A percentile compares a stretch with the other conserved stretches of the same genome.
phyloP scores from a whole-genome alignment of 768 basidiomycete species.

The Mycena galericulata region DNA sequence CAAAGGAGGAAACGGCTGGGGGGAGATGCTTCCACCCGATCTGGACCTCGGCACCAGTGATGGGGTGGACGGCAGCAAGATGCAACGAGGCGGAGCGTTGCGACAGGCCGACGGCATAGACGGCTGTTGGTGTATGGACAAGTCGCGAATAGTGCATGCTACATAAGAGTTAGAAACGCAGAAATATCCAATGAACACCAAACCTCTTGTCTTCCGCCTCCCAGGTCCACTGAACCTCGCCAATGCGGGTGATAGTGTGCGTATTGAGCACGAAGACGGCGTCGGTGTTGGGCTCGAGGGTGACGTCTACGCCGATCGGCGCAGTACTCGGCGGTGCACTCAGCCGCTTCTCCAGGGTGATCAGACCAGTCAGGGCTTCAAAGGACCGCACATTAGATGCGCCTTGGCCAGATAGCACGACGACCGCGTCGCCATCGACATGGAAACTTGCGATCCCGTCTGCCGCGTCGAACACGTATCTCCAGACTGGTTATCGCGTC shows the following conservation, averaged over 20 bases:
- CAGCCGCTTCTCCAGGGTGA: conserved; percentile 74
- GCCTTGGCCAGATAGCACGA: conserved; percentile 80
- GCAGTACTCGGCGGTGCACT: conserved; percentile 56
- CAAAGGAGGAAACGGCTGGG: conserved; percentile 22
- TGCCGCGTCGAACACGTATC: conserved; percentile 76
- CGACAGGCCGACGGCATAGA: conserved; percentile 70
- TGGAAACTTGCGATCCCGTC: conserved; percentile 79
- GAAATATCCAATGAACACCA: conserved; percentile 38
- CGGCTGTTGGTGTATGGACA: conserved; percentile 58
- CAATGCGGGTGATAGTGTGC: conserved; percentile 64
- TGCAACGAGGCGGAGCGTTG: conserved; percentile 72
- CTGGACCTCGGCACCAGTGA: conserved; percentile 41
- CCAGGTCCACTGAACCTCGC: conserved; percentile 78
- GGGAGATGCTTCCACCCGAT: conserved; percentile 31
- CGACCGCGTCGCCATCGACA: conserved; percentile 56
- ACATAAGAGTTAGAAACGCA: conserved; percentile 10
- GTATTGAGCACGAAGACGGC: conserved; percentile 70
- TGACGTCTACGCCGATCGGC: conserved; percentile 64
- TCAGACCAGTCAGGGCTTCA: conserved; percentile 70
- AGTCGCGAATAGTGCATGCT: conserved; percentile 79
- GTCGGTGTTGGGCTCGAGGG: conserved; percentile 48
- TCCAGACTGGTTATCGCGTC: conserved; percentile 70
- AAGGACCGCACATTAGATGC: conserved; percentile 78
- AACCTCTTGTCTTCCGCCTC: conserved; percentile 77
- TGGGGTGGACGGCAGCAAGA: conserved; percentile 64